phyloP scores from a whole-genome alignment of 2,329 filamentous ascomycete genomes.

The Apiospora pterosperma region DNA sequence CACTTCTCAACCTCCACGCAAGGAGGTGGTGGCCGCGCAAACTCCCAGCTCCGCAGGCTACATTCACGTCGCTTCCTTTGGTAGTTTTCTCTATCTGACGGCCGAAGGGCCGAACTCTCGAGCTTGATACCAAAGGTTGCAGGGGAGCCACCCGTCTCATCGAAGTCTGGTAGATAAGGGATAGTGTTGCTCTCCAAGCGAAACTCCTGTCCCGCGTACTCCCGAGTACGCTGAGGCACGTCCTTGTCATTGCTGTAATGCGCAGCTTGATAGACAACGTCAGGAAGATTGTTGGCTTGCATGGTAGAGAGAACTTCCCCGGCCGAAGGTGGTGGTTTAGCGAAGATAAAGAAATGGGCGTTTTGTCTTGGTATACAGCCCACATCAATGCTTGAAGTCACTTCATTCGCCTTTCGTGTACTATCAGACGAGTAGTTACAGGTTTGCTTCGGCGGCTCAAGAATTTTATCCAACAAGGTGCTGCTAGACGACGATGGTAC shows the following conservation, averaged over 20 bases:
- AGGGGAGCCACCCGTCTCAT: slow-evolving; percentile 55
- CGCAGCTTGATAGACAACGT: slow-evolving; percentile 78
- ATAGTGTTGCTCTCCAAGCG: slow-evolving; percentile 70
- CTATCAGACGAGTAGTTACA: neutral
- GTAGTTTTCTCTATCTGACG: slow-evolving; percentile 47
- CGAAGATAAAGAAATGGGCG: slow-evolving; percentile 27
- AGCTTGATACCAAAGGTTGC: slow-evolving; percentile 53
- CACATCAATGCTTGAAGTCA: slow-evolving; percentile 22
- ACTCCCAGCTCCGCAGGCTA: slow-evolving; percentile 71
- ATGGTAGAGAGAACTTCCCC: slow-evolving; percentile 54
- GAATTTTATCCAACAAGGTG: slow-evolving; percentile 5
- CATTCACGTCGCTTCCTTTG: slow-evolving; percentile 54
- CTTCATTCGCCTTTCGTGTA: slow-evolving; percentile 23
- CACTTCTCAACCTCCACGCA: slow-evolving; percentile 67
- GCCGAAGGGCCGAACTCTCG: slow-evolving; percentile 44
- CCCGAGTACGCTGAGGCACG: slow-evolving; percentile 70
- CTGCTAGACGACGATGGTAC: slow-evolving; percentile 10
- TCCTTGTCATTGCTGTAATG: slow-evolving; percentile 83
- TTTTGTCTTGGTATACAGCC: slow-evolving; percentile 20
- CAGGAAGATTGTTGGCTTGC: slow-evolving; percentile 53
- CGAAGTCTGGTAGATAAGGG: slow-evolving; percentile 78
- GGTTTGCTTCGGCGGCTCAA: slow-evolving; percentile 10
- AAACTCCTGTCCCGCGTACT: slow-evolving; percentile 88
- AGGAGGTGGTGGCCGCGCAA: slow-evolving; percentile 67
- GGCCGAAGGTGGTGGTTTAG: slow-evolving; percentile 28